Base-by-base conservation (phyloP, 83 land plant species). In the Diphasiastrum complanatum region DNA sequence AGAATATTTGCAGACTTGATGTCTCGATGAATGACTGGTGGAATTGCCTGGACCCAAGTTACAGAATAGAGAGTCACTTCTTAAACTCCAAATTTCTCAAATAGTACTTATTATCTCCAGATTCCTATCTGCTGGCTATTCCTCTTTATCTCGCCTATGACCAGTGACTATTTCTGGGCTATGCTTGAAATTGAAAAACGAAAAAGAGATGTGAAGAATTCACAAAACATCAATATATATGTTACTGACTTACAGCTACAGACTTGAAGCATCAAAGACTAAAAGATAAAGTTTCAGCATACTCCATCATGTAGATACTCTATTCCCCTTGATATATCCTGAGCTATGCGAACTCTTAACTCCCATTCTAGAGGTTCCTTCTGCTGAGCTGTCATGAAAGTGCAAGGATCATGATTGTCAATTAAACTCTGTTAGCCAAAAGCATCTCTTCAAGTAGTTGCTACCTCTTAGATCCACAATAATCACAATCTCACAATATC, bases 1-100 rank as follows among this genome's bases (percentile, higher is more conserved):
- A 95, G 69, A 33, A 95, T 89, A 69, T 95, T 95, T 29, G 96
- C 79, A 30, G 96, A 83, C 54, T 95, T 95, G 58, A 95, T 95
- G 69, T 95, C 99, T 12, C 96, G 88, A 68, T 93, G 98, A 56
- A 89, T 69, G 5, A 93, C 91, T 19, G 98, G 96, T 52, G 98
- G 98, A 35, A 77, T 67, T 36, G 96, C 96, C 98, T 93, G 86
- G 64, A 63, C 34, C 8, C 43, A 8, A 8, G 43, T 40, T 16
- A 40, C 35, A 33, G 16, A n/a, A 60, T 33, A 36, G 12, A 36
- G 22, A 60, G 12, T 24, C 5, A 1, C 3, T 28, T 14, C 5
- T 29, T 3, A 18, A 25, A 63, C 36, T 31, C 23, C 20, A 23
- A 5, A 12, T 20, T n/a, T n/a, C n/a, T n/a, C n/a, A n/a, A n/a